These are phyloP conservation scores for Delitschia confertaspora DNA, from an alignment of 495 filamentous ascomycete genomes.

Conservation along the genomic window DNA sequence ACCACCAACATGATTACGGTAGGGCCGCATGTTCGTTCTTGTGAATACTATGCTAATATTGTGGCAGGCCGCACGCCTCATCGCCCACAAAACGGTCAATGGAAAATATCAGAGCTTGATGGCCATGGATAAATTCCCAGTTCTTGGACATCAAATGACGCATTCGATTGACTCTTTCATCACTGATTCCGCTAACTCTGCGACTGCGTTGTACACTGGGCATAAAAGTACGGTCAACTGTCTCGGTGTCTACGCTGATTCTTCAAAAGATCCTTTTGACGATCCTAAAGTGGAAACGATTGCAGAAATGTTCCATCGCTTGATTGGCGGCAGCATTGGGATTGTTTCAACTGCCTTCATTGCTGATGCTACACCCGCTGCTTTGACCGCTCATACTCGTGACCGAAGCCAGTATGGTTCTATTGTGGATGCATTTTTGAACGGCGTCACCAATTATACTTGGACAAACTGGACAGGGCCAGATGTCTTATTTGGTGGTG, in stretches of 20 bases:
- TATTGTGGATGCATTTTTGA: constrained; percentile 46
- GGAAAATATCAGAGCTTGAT: constrained; percentile 62
- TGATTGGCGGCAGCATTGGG: constrained; percentile 46
- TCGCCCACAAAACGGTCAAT: constrained; percentile 66
- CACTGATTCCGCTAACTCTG: constrained; percentile 69
- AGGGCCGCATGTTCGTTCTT: not conserved
- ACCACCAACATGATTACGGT: constrained; percentile 65
- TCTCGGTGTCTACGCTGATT: constrained; percentile 64
- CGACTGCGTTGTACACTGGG: constrained; percentile 62
- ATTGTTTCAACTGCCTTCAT: constrained; percentile 61
- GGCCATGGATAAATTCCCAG: constrained; percentile 61
- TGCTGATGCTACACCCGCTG: constrained; percentile 65
- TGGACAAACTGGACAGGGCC: constrained; percentile 60
- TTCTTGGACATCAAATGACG: constrained; percentile 42
- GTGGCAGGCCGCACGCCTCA: constrained; percentile 53
- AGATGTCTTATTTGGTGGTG: constrained; percentile 64
- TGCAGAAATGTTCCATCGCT: constrained; percentile 57
- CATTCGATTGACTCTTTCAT: constrained; percentile 70
- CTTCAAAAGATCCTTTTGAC: constrained; percentile 53
- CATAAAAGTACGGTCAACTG: constrained; percentile 69
- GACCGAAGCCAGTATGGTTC: constrained; percentile 52
- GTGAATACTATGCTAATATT: not conserved
- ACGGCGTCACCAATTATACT: constrained; percentile 46
- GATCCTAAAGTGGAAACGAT: constrained; percentile 75
- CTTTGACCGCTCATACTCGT: constrained; percentile 56